A percentile compares a stretch with the other conserved stretches of the same genome.
Evolutionary conservation across 2,329 filamentous ascomycete genomes (phyloP).

Genomic region (Curvularia sp.): DNA sequence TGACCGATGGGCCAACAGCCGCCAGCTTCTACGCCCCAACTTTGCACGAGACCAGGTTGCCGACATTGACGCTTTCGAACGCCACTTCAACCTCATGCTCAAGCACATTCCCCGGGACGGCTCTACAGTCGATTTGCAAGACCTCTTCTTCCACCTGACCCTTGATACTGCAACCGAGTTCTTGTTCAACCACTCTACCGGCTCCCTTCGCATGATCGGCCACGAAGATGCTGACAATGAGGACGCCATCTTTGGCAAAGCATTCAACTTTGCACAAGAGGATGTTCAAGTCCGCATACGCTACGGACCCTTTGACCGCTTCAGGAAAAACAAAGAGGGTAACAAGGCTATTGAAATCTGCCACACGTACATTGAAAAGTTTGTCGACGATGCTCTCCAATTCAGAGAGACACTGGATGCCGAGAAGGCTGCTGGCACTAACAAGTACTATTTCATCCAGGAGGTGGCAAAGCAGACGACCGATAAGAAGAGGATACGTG

Average conservation of each 20-base stretch:
- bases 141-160: conserved; percentile 59
- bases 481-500: conserved; percentile 53
- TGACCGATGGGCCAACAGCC: conserved; percentile 49
- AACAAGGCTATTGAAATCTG: conserved; percentile 52
- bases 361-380: conserved; percentile 56
- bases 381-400: conserved; percentile 54
- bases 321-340: conserved; percentile 47
- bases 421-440: conserved; percentile 39
- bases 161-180: conserved; percentile 61
- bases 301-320: conserved; percentile 45
- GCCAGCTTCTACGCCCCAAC: conserved; percentile 61
- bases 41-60: conserved; percentile 62
- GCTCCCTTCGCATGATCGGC: conserved; percentile 43
- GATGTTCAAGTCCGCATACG: conserved; percentile 50
- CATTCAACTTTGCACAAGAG: conserved; percentile 54
- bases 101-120: conserved; percentile 65
- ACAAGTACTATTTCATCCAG: conserved; percentile 57
- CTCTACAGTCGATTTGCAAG: conserved; percentile 49
- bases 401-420: conserved; percentile 40
- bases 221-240: conserved; percentile 41
- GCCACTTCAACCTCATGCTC: conserved; percentile 65
- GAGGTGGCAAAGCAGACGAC: conserved; percentile 56
- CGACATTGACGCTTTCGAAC: conserved; percentile 65
- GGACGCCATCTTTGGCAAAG: conserved; percentile 52
- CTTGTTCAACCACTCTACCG: conserved; percentile 56